Percentiles rank a stretch among this genome's conserved stretches.
phyloP scores from a whole-genome alignment of 1,139 yeast genomes.

The Entelexis sorbosivorans region DNA sequence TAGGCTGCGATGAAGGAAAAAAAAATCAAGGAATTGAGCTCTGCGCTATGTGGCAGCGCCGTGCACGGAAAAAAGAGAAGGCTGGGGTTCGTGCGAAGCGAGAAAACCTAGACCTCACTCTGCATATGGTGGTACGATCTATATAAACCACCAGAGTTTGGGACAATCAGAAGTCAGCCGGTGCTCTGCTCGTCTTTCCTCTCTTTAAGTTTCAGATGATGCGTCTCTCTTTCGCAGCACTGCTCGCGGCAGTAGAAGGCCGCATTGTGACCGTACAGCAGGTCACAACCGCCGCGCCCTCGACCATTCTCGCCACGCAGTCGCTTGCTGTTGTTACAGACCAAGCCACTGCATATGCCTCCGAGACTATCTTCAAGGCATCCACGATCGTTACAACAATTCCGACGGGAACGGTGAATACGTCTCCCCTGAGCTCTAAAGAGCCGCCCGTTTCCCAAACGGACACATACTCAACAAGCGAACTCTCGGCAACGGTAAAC shows the following conservation, averaged over 20 bases:
- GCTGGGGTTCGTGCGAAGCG: constrained; percentile 5
- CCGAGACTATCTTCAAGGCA: constrained; percentile 27
- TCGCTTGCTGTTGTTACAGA: constrained; percentile 21
- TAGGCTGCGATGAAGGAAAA: no score
- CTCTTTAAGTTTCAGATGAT: background rate
- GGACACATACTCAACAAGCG: constrained; percentile 24
- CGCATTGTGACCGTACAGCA: constrained; percentile 22
- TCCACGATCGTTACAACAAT: constrained; percentile 24
- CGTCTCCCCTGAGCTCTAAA: constrained; percentile 26
- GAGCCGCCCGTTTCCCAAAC: constrained; percentile 28
- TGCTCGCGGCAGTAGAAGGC: constrained; percentile 15
- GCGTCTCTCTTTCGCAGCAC: constrained; percentile 5
- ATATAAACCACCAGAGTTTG: background rate
- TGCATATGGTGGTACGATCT: background rate
- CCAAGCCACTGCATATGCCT: constrained; percentile 26
- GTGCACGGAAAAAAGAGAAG: background rate
- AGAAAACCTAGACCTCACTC: background rate
- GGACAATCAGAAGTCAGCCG: background rate
- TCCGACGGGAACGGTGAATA: constrained; percentile 26
- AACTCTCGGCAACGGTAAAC: constrained; percentile 23
- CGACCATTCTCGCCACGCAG: constrained; percentile 12
- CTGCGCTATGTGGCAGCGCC: background rate
- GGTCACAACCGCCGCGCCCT: constrained; percentile 20
- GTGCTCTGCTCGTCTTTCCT: background rate
- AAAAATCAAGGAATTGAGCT: background rate